These are phyloP conservation scores for Cadophora sp. DNA, from an alignment of 2,329 filamentous ascomycete species.

Conservation along the genomic window DNA sequence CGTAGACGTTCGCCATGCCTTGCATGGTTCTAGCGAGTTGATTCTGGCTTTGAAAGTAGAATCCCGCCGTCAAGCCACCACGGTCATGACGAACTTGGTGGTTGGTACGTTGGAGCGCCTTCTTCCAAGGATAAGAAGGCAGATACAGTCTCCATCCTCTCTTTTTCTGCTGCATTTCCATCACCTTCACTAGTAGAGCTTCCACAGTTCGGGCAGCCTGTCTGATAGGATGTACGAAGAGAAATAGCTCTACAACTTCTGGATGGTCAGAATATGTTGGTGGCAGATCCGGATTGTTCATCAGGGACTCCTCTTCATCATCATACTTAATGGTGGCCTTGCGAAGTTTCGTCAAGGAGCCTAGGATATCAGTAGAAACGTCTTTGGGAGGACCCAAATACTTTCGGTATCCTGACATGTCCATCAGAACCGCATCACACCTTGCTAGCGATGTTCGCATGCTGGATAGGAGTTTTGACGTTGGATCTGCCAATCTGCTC, in stretches of 20 bases:
- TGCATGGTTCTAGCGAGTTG: slow-evolving; percentile 44
- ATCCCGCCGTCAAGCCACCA: slow-evolving; percentile 61
- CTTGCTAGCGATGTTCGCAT: slow-evolving; percentile 53
- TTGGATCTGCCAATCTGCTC: slow-evolving; percentile 52
- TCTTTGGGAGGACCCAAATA: slow-evolving; percentile 53
- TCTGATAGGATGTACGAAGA: slow-evolving; percentile 61
- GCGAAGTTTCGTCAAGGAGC: slow-evolving; percentile 49
- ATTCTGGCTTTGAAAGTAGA: slow-evolving; percentile 47
- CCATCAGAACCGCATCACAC: slow-evolving; percentile 61
- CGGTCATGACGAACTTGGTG: slow-evolving; percentile 64
- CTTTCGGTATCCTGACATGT: slow-evolving; percentile 56
- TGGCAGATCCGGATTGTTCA: slow-evolving; percentile 53
- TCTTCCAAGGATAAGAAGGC: slow-evolving; percentile 60
- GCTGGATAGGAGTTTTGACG: slow-evolving; percentile 52
- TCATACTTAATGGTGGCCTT: slow-evolving; percentile 55
- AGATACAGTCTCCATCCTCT: slow-evolving; percentile 52
- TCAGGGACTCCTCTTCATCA: slow-evolving; percentile 52
- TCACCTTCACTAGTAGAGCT: slow-evolving; percentile 54
- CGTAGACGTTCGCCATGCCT: slow-evolving; percentile 45
- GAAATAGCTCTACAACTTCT: slow-evolving; percentile 59
- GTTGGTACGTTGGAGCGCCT: slow-evolving; percentile 60
- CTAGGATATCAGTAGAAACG: slow-evolving; percentile 51
- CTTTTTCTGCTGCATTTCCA: slow-evolving; percentile 53
- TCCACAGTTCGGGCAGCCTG: slow-evolving; percentile 57
- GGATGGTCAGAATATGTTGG: slow-evolving; percentile 54